Base-by-base conservation (phyloP, 208 protist species). In the Lotmaria passim region DNA sequence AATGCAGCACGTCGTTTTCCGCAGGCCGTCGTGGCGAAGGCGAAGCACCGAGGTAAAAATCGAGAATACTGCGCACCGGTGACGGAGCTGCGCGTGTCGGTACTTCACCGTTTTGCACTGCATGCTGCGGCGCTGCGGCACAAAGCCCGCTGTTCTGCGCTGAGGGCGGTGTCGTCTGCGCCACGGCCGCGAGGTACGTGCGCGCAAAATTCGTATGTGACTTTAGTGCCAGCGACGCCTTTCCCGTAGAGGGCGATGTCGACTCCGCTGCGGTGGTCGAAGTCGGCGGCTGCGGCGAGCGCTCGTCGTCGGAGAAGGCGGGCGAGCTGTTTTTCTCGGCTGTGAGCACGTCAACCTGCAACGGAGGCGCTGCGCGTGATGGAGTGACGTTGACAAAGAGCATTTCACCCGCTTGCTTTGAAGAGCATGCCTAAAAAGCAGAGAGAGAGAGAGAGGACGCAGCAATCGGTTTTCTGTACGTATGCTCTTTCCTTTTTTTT, bases 31-130 rank as follows among this genome's bases (percentile, higher is more conserved):
- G 69, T 24, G 60, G 52, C 44, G 60, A 50, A 8, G 60, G 59
- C 3, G 69, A 66, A 14, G 39, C 10, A 43, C 69, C 52, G 23
- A 68, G 69, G 60, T 68, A 63, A 21, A 62, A 61, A 33, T 75
- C 41, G 0, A 75, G 15, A 3, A 75, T 53, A 2, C 30, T 31
- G 8, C 60, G 60, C 44, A 63, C 39, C 3, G 67, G 57, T 26
- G 67, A 58, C 10, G 67, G 36, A 21, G 57, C 28, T 0, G 31
- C 21, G 1, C 4, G 38, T 0, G 21, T 3, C 19, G 52, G 10
- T 11, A 52, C 12, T 21, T 8, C 23, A 15, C 2, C n/a, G 3
- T n/a, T n/a, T n/a, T 33, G 28, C 8, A 12, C 36, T 56, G 46
- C 15, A 14, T 51, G 17, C 23, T 8, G 21, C 21, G 11, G 46